A percentile compares a stretch with the other conserved stretches of the same genome.
Conservation (phyloP, 371 early-diverging fungal species). For the Mortierella sp. region DNA sequence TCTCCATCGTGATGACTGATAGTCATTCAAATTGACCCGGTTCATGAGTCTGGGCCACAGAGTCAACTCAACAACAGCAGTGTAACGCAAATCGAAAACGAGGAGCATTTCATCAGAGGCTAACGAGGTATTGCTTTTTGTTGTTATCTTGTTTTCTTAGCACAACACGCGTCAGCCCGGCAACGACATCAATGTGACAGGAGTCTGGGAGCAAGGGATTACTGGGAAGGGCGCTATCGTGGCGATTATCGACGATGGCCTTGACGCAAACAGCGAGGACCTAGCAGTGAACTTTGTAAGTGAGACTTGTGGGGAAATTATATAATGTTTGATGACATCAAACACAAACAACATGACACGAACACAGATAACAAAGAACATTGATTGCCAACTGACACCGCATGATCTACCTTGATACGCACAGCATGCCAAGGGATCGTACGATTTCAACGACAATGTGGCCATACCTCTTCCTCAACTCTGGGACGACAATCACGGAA, state of each 20-base stretch:
- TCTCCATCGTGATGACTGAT: not conserved
- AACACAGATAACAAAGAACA: no score
- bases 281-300: constrained; percentile 91
- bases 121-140: not conserved
- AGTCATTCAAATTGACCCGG: not conserved
- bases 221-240: constrained; percentile 91
- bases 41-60: not conserved
- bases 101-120: not conserved
- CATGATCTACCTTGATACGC: no score
- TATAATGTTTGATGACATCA: not conserved
- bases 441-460: constrained; percentile 92
- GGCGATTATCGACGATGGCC: constrained; percentile 95
- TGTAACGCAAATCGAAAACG: not conserved
- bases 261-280: constrained; percentile 90
- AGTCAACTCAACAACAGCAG: no score
- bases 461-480: constrained; percentile 83
- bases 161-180: constrained; percentile 75
- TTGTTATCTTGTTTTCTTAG: constrained; percentile 58
- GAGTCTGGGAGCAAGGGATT: constrained; percentile 87
- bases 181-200: constrained; percentile 94
- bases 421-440: constrained; percentile 88
- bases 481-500: constrained; percentile 91
- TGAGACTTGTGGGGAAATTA: not conserved
- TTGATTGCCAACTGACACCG: not conserved
- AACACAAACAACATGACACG: not conserved